Base-by-base conservation (phyloP, 257 asterid species). In the Solanum chilense region DNA sequence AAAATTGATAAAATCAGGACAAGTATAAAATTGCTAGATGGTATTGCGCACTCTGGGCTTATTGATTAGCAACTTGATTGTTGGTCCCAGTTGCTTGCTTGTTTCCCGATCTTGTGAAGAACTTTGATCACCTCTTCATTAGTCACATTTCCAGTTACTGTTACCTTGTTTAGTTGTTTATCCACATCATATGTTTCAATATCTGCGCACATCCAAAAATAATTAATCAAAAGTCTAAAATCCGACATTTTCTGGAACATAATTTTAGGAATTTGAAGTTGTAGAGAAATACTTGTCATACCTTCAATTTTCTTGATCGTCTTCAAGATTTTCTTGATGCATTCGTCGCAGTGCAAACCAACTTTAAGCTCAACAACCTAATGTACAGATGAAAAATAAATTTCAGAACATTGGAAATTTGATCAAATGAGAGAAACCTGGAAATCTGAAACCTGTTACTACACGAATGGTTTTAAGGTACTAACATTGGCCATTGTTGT, bases 271-370 rank as follows among this genome's bases (percentile, higher is more conserved):
- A 45, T 6, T 16, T 52, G 69, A 27, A 56, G 21, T 68, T 76
- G 44, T 14, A 3, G 44, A 52, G 10, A 35, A 23, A 39, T n/a
- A 13, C 47, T 25, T 78, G 18, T 16, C 15, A 47, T 84, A 94
- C 99, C 99, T 94, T 95, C 98, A 60, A 96, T 91, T 89, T 96
- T 96, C 93, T 96, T 96, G 94, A 95, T 93, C 90, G 98, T 93
- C 93, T 95, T 95, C 92, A 96, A 87, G 92, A 96, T 96, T 89
- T 94, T 93, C 95, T 93, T 95, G 91, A 94, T 95, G 92, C 98
- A 96, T 87, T 94, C 96, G 6, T 91, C 95, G 58, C 98, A 95
- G 92, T 95, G 99, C 75, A 96, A 66, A n/a, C 97, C 97, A 7
- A 96, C 98, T 92, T 92, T 95, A 93, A 96, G 87, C 88, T 95